A percentile compares a stretch with the other conserved stretches of the same genome.
Evolutionary conservation across 169 alveolate genomes (phyloP).

Genomic region (Eimeria brunetti): DNA sequence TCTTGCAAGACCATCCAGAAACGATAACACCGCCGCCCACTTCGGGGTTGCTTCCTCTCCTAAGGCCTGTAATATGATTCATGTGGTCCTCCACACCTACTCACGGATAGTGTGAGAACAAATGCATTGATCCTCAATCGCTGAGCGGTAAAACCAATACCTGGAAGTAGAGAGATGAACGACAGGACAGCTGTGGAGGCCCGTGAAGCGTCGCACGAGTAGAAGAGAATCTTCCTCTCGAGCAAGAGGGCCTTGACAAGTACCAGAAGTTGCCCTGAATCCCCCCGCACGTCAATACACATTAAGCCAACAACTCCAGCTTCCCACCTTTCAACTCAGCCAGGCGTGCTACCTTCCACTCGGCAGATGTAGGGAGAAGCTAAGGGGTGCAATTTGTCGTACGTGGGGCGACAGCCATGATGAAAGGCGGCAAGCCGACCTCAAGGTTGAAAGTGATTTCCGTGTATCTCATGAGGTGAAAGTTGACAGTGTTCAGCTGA

Average conservation of each 20-base stretch:
- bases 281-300: not conserved
- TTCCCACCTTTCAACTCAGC: not conserved
- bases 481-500: slow-evolving; percentile 58
- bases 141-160: not conserved
- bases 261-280: slow-evolving; percentile 60
- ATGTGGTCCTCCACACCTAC: not conserved
- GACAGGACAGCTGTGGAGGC: slow-evolving; percentile 80
- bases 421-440: slow-evolving; percentile 67
- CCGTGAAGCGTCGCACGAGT: slow-evolving; percentile 58
- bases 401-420: slow-evolving; percentile 55
- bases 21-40: not conserved
- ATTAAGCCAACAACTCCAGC: not conserved
- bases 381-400: not conserved
- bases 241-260: slow-evolving; percentile 79
- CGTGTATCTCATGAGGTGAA: slow-evolving; percentile 70
- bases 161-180: slow-evolving; percentile 78
- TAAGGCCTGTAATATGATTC: not conserved
- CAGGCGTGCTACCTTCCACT: not conserved
- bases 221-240: slow-evolving; percentile 73
- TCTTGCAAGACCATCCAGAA: not conserved
- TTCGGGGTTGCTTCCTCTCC: not conserved
- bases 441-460: slow-evolving; percentile 73
- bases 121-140: not conserved
- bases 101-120: not conserved
- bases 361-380: not conserved